Conservation (phyloP, 768 basidiomycete genomes). For the Leucocoprinus leucothites region DNA sequence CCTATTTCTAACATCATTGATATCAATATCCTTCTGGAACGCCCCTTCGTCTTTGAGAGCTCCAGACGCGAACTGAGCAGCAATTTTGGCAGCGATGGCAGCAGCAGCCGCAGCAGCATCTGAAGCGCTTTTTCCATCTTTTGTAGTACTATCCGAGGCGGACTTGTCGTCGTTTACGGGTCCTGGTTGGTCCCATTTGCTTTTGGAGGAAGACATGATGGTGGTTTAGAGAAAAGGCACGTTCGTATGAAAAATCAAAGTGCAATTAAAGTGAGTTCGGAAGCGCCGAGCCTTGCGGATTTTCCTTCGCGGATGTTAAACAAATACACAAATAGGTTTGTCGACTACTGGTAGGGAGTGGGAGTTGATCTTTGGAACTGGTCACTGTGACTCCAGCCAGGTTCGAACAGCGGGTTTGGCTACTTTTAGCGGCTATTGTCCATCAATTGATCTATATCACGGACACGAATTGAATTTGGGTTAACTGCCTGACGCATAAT, state of each 20-base stretch:
- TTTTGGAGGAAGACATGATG: constrained; percentile 2
- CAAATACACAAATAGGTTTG: not conserved
- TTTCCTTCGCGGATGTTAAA: too few relatives aligned
- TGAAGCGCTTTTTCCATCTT: constrained; percentile 42
- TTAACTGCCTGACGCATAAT: too few relatives aligned
- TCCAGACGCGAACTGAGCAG: constrained; percentile 63
- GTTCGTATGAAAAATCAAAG: not conserved
- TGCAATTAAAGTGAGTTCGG: not conserved
- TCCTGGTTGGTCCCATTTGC: constrained; percentile 70
- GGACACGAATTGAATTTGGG: too few relatives aligned
- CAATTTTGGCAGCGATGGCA: constrained; percentile 87
- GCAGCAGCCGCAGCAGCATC: constrained; percentile 60
- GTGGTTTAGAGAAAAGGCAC: not conserved
- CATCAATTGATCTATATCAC: too few relatives aligned
- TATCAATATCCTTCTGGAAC: constrained; percentile 84
- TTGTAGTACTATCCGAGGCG: constrained; percentile 15
- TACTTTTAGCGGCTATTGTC: constrained; percentile 27
- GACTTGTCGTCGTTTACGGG: constrained; percentile 29
- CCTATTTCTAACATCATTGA: constrained; percentile 88
- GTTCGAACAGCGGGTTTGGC: constrained; percentile 70
- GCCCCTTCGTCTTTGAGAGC: constrained; percentile 62
- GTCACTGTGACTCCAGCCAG: constrained; percentile 45
- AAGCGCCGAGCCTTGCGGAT: not conserved
- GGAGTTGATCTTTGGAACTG: too few relatives aligned
- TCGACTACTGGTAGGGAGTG: too few relatives aligned